A percentile compares a stretch with the other conserved stretches of the same genome.
phyloP scores from a whole-genome alignment of 306 rosid genomes.

The Senna siamea region DNA sequence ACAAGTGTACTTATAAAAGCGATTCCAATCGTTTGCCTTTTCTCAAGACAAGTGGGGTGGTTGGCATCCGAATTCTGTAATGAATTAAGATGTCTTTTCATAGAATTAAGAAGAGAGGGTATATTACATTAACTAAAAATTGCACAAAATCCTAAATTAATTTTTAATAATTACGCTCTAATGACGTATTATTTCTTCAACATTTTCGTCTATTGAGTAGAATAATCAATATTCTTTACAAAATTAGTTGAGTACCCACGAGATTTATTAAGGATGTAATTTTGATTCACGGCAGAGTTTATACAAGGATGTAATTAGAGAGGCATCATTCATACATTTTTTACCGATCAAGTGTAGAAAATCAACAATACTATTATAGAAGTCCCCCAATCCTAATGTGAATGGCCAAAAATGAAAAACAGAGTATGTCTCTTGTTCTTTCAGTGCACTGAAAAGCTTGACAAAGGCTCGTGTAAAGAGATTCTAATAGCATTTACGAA shows the following conservation, averaged over 20 bases:
- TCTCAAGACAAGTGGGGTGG: not conserved
- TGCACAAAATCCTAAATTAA: too few species aligned
- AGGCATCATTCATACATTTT: not conserved
- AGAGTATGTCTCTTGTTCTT: not conserved
- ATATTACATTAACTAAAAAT: too few species aligned
- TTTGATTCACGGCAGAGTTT: not conserved
- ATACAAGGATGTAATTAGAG: not conserved
- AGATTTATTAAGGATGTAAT: not conserved
- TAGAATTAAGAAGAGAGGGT: not conserved
- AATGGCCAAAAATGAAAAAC: not conserved
- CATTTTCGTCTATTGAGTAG: too few species aligned
- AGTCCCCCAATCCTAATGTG: too few species aligned
- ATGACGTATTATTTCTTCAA: too few species aligned
- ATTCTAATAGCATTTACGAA: slow-evolving; percentile 4
- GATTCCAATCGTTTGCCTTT: slow-evolving; percentile 19
- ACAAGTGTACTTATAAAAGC: not conserved
- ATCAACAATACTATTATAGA: not conserved
- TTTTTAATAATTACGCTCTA: too few species aligned
- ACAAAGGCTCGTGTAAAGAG: slow-evolving; percentile 13
- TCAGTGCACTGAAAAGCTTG: not conserved
- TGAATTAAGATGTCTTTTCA: not conserved
- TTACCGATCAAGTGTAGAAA: not conserved
- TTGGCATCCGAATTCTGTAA: not conserved
- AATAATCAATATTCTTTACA: too few species aligned
- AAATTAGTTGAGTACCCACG: too few species aligned